Conservation (phyloP, 495 filamentous ascomycete species). For the Tuber magnatum region DNA sequence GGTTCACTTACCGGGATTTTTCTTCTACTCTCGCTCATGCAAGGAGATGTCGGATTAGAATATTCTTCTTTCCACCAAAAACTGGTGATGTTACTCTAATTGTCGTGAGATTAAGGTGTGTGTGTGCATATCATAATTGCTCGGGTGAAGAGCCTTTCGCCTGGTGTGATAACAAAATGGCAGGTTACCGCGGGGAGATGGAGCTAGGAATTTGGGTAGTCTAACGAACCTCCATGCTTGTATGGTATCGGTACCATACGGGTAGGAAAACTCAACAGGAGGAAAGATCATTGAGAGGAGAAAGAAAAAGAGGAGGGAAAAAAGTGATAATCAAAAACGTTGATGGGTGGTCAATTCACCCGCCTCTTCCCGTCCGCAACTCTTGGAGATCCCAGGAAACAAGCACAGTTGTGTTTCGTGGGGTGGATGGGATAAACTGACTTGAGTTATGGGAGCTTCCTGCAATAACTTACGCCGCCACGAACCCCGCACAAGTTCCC, state of each 20-base stretch:
- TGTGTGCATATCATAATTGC: neutral
- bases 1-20: constrained; percentile 11
- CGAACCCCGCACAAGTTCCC: constrained; percentile 23
- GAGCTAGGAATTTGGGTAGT: neutral
- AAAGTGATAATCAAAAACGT: neutral
- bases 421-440: constrained; percentile 8
- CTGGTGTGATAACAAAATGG: neutral
- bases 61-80: constrained; percentile 4
- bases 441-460: constrained; percentile 1
- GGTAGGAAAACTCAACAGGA: neutral
- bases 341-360: neutral
- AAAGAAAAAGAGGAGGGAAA: too few relatives aligned
- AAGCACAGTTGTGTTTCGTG: neutral
- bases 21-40: neutral
- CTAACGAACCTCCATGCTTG: neutral
- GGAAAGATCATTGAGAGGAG: neutral
- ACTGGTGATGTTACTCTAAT: constrained; percentile 8
- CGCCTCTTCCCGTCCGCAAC: constrained; percentile 1
- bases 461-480: neutral
- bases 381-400: neutral
- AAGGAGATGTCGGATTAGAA: constrained; percentile 12
- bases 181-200: neutral
- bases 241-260: neutral
- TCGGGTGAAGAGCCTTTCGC: neutral
- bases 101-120: neutral